Base-by-base conservation (phyloP, 345 rosid genomes). In the Erucastrum elatum region DNA sequence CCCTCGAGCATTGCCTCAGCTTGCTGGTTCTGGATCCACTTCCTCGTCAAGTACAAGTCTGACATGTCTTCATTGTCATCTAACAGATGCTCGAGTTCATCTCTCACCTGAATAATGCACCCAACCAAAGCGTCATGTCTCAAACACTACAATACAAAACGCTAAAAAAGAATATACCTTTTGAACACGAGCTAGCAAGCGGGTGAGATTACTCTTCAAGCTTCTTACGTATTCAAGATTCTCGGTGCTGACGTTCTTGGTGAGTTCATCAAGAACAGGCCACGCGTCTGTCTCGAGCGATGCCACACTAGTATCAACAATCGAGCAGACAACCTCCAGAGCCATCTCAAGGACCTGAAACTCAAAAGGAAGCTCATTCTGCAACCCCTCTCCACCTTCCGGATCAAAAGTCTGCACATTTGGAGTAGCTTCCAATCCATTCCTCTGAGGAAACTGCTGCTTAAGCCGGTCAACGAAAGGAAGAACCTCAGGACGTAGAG, bases 51-150 rank as follows among this genome's bases (percentile, higher is more conserved):
- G 84, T 91, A 91, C 39, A 95, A 83, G 12, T 95, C 83, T 15
- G 91, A 89, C 98, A 93, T 93, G 82, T 93, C 95, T 86, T 91
- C 97, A 26, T 87, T 90, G 79, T 91, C 99, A 78, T 94, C 96
- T 72, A 91, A 69, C 70, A 90, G 69, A 81, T 95, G 98, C 68
- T 93, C 98, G 33, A 91, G 87, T 66, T 91, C 96, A 82, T 94
- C 99, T 77, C 99, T 90, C 75, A 92, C 94, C 96, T 94, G 85
- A n/a, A n/a, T n/a, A 49, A 49, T 5, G 56, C 5, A 49, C 56
- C n/a, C 7, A 49, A 49, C 56, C 3, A 35, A 4, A 5, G 35
- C 8, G 39, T 35, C 39, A 6, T 5, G 39, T 35, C 0, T 35
- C 39, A 44, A 44, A 35, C 15, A 12, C 11, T 44, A 44, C 11